Evolutionary conservation across 768 basidiomycete genomes (phyloP), one percentile per base, ranked within the genome.

Genomic region (Candolleomyces eurysporus): DNA sequence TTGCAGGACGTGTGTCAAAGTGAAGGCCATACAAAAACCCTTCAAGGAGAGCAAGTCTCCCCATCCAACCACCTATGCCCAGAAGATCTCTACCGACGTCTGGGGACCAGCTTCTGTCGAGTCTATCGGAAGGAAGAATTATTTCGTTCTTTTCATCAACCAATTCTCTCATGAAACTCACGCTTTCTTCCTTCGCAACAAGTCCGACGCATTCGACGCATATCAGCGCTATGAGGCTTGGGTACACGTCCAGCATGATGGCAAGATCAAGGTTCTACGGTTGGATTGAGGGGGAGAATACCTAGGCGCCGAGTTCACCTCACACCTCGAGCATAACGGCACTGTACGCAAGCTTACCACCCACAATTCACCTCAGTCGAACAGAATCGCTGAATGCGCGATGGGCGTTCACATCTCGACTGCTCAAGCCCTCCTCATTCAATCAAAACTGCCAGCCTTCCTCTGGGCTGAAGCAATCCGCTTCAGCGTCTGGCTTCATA

Each of bases 241-340:
- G 68, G 21, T 65, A 21, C 54, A 72, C 36, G 75, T 63, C 0
- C 76, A 81, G 26, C 56, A 65, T 0, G 64, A 61, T 1, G 39
- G 16, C 0, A 26, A 39, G 0, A 65, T 78, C 59, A 74, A 76
- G 22, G n/a, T 30, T 0, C 58, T 82, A 0, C 72, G 71, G 17
- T 69, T 66, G 0, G 77, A 82, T 65, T 58, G 70, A 3, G 75
- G 80, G 0, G 72, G 76, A 1, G 75, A 82, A 55, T 82, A 77
- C 48, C 45, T 70, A 16, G 66, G 68, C 10, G 54, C 69, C 0
- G 65, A 69, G 4, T 73, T 82, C 54, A 61, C 57, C 0, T 3
- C 50, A 0, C 63, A 76, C 54, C 66, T 76, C 4, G 65, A 69
- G 2, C 42, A 50, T 0, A 48, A 68, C 7, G 82, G 83, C 0